Conservation (phyloP, 352 stramenopile species). For the Globisporangium heterothallicum region DNA sequence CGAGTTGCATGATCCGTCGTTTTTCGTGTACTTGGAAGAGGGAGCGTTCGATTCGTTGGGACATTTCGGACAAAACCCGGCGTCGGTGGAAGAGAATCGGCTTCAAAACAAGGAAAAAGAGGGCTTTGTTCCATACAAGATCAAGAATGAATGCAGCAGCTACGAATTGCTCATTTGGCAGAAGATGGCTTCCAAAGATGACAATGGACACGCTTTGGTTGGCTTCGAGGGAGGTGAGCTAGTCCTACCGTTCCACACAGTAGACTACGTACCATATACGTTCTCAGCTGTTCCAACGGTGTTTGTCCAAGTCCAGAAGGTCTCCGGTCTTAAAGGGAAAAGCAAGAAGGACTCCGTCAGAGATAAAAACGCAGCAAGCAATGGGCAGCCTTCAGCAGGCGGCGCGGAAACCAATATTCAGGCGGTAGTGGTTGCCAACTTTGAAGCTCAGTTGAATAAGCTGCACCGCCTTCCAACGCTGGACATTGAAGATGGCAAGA, state of each 20-base stretch:
- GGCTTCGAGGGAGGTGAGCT: slow-evolving; percentile 62
- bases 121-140: slow-evolving; percentile 67
- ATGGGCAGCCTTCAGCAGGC: not conserved
- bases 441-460: slow-evolving; percentile 79
- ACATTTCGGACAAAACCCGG: slow-evolving; percentile 10
- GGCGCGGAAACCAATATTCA: not conserved
- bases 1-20: slow-evolving; percentile 75
- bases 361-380: not conserved
- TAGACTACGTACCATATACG: slow-evolving; percentile 74
- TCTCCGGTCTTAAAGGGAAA: slow-evolving; percentile 36
- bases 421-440: slow-evolving; percentile 48
- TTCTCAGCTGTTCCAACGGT: slow-evolving; percentile 59
- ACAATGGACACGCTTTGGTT: slow-evolving; percentile 32
- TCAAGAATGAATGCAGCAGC: slow-evolving; percentile 82
- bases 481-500: slow-evolving; percentile 57
- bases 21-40: slow-evolving; percentile 59
- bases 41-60: slow-evolving; percentile 17
- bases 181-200: slow-evolving; percentile 57
- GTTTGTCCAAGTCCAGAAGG: slow-evolving; percentile 69
- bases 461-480: slow-evolving; percentile 76
- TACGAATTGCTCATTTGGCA: slow-evolving; percentile 78
- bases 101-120: slow-evolving; percentile 40
- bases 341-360: slow-evolving; percentile 19
- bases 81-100: slow-evolving; percentile 11
- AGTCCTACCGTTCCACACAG: slow-evolving; percentile 73